These are phyloP conservation scores for Cicer pinnatifidum DNA, from an alignment of 306 rosid genomes.

Conservation along the genomic window DNA sequence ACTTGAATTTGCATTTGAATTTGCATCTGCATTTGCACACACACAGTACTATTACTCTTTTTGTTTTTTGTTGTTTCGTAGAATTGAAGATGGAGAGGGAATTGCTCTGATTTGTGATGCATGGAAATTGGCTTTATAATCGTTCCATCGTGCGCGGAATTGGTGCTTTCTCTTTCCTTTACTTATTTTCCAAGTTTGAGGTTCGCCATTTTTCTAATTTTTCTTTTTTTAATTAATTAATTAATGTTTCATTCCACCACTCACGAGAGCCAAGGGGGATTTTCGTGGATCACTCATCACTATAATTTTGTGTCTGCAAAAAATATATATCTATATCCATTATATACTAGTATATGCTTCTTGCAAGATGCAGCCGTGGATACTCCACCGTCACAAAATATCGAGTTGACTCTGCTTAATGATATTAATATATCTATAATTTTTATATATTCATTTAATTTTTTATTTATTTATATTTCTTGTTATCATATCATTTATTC, in stretches of 20 bases:
- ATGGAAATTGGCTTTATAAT: constrained; percentile 64
- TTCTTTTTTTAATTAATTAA: background rate
- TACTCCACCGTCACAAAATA: no score
- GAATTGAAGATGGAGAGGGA: constrained; percentile 12
- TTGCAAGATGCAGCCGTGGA: background rate
- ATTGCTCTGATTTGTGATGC: constrained; percentile 52
- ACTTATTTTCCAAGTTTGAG: constrained; percentile 24
- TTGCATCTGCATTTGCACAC: background rate
- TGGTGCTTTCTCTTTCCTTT: constrained; percentile 3
- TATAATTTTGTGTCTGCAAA: background rate
- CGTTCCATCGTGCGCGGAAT: constrained; percentile 54
- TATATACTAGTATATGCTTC: background rate
- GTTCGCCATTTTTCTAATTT: constrained; percentile 18
- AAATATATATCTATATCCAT: background rate
- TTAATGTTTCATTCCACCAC: background rate
- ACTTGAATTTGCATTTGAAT: background rate
- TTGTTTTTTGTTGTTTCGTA: background rate
- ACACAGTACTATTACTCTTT: background rate
- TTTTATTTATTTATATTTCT: no score
- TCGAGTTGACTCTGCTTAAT: no score
- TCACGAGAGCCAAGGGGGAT: background rate
- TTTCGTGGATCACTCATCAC: background rate
- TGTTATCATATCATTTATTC: no score
- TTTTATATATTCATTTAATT: no score
- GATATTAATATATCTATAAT: no score